Conservation (phyloP, 345 rosid genomes). For the Aquilaria sinensis region DNA sequence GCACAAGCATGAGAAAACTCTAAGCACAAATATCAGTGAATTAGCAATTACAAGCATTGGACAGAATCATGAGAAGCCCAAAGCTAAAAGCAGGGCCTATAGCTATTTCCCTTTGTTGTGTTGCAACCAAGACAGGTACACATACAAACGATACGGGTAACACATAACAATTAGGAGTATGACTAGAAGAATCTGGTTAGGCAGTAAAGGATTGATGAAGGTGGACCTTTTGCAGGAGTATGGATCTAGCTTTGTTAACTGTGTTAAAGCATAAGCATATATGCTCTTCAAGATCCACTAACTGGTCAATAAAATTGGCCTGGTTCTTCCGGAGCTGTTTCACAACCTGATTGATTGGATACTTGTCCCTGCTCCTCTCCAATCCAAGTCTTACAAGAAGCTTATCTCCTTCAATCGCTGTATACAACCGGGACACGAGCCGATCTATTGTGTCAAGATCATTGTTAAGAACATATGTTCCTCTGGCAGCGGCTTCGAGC, state of each 20-base stretch:
- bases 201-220: constrained; percentile 9
- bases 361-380: constrained; percentile 41
- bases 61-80: not conserved
- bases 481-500: constrained; percentile 62
- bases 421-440: constrained; percentile 44
- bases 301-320: constrained; percentile 28
- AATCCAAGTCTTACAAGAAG: constrained; percentile 41
- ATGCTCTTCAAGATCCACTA: constrained; percentile 58
- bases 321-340: constrained; percentile 47
- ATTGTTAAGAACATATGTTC: constrained; percentile 42
- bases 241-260: constrained; percentile 51
- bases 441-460: constrained; percentile 52
- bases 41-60: not conserved
- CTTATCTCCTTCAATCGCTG: constrained; percentile 47
- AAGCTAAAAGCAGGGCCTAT: constrained; percentile 5
- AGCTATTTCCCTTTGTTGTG: too few species aligned
- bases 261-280: constrained; percentile 52
- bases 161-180: not conserved
- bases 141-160: not conserved
- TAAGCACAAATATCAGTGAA: not conserved
- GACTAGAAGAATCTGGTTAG: not conserved
- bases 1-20: too few species aligned
- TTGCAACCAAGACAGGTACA: too few species aligned
- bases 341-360: constrained; percentile 41
- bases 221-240: constrained; percentile 42